Percentiles rank a stretch among this genome's conserved stretches.
Evolutionary conservation across 441 rosid species (phyloP).

Genomic region (California macrophylla): DNA sequence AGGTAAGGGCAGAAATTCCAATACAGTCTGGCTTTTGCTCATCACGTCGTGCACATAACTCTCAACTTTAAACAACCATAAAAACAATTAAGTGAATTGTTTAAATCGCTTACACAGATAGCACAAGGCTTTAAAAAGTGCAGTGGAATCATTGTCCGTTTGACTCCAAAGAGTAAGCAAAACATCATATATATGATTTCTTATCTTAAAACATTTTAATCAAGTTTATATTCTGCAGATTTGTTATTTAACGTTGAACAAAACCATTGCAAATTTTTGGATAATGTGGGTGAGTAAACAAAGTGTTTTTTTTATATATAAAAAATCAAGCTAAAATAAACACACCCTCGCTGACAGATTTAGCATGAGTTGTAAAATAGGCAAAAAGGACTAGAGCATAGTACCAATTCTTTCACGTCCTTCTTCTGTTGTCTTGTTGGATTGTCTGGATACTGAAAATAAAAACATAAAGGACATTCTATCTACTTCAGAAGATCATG

Average conservation of each 20-base stretch:
- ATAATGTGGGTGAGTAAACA: neutral
- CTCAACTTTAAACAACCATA: neutral
- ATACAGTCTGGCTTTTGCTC: neutral
- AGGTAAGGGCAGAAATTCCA: neutral
- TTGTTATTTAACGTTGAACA: neutral
- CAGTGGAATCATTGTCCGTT: neutral
- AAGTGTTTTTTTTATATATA: neutral
- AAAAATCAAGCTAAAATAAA: neutral
- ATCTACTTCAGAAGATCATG: neutral
- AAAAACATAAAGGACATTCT: neutral
- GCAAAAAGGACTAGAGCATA: conserved; percentile 11
- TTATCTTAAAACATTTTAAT: neutral
- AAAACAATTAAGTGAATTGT: neutral
- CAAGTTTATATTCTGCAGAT: too few relatives aligned
- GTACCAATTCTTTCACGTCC: conserved; percentile 85
- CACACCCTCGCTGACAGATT: neutral
- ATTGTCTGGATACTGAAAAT: conserved; percentile 80
- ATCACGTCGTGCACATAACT: neutral
- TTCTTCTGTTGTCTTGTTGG: conserved; percentile 90
- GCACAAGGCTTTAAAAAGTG: neutral
- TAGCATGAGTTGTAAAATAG: neutral
- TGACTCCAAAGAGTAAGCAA: neutral
- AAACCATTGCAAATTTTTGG: neutral
- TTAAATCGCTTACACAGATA: neutral
- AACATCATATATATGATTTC: neutral